phyloP scores from a whole-genome alignment of 495 filamentous ascomycete genomes.

The Ramalina intermedia region DNA sequence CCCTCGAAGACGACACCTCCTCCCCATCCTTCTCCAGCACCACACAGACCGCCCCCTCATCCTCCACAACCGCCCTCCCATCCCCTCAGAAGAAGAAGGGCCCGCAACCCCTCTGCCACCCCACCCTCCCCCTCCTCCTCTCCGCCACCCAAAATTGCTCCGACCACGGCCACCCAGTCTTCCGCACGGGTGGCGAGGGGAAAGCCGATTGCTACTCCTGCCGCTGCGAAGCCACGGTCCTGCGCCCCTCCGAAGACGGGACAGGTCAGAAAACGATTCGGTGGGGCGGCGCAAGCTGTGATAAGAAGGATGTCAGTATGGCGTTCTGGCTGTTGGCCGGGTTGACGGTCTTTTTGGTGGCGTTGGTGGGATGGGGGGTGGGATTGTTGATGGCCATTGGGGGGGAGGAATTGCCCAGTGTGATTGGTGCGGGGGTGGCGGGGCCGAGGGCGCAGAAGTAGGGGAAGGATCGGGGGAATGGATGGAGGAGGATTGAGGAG shows the following conservation, averaged over 20 bases:
- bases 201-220: slow-evolving; percentile 56
- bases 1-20: slow-evolving; percentile 10
- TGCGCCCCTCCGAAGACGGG: slow-evolving; percentile 30
- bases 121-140: slow-evolving; percentile 43
- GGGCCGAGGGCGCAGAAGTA: slow-evolving; percentile 32
- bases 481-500: too few species aligned
- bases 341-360: slow-evolving; percentile 49
- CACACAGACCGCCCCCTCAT: slow-evolving; percentile 12
- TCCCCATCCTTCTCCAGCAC: slow-evolving; percentile 4
- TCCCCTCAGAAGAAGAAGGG: slow-evolving; percentile 14
- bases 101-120: slow-evolving; percentile 46
- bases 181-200: background rate
- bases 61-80: slow-evolving; percentile 12
- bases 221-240: slow-evolving; percentile 41
- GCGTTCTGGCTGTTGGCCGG: slow-evolving; percentile 73
- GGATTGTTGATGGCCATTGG: slow-evolving; percentile 68
- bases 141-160: slow-evolving; percentile 55
- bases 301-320: slow-evolving; percentile 80
- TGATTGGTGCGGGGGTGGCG: slow-evolving; percentile 74
- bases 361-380: slow-evolving; percentile 48
- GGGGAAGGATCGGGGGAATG: background rate
- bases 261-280: slow-evolving; percentile 32
- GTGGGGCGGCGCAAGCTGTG: slow-evolving; percentile 78
- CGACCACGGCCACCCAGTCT: slow-evolving; percentile 48
- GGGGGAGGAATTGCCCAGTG: slow-evolving; percentile 63